These are phyloP conservation scores for Erigeron canadensis DNA, from an alignment of 129 eudicot genomes.

Conservation along the genomic window DNA sequence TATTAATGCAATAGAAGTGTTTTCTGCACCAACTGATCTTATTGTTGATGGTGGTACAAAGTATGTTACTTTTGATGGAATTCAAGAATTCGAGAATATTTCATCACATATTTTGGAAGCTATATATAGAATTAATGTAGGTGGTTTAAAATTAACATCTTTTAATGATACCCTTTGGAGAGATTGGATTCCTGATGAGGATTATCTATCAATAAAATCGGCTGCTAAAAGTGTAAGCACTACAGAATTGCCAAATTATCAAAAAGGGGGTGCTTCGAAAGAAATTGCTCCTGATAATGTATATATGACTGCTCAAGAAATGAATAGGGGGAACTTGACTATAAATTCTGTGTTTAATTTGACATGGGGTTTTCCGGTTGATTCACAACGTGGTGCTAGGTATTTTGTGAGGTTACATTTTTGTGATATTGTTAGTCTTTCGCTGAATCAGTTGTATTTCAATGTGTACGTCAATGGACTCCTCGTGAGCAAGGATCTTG, in stretches of 20 bases:
- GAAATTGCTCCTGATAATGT: constrained; percentile 84
- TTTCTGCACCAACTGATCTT: constrained; percentile 72
- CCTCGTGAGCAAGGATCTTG: constrained; percentile 63
- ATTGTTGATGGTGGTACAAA: constrained; percentile 53
- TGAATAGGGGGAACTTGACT: constrained; percentile 57
- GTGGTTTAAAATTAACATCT: constrained; percentile 68
- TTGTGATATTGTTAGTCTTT: constrained; percentile 71
- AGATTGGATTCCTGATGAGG: constrained; percentile 83
- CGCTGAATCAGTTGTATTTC: constrained; percentile 63
- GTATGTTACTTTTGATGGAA: constrained; percentile 39
- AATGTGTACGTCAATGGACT: constrained; percentile 59
- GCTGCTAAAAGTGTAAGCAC: constrained; percentile 59
- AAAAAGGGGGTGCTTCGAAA: constrained; percentile 56
- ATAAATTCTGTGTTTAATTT: constrained; percentile 53
- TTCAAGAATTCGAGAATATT: constrained; percentile 56
- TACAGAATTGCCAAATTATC: constrained; percentile 55
- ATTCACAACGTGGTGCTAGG: constrained; percentile 6
- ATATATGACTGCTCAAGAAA: constrained; percentile 84
- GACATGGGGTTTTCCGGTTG: constrained; percentile 84
- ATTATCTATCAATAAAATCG: constrained; percentile 54
- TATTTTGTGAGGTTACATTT: constrained; percentile 79
- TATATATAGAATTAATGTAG: constrained; percentile 90
- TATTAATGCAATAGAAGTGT: constrained; percentile 79
- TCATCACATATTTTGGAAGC: constrained; percentile 57
- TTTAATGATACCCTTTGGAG: constrained; percentile 96